These are phyloP conservation scores for Fusarium kyushuense DNA, from an alignment of 2,329 filamentous ascomycete genomes.

Conservation along the genomic window DNA sequence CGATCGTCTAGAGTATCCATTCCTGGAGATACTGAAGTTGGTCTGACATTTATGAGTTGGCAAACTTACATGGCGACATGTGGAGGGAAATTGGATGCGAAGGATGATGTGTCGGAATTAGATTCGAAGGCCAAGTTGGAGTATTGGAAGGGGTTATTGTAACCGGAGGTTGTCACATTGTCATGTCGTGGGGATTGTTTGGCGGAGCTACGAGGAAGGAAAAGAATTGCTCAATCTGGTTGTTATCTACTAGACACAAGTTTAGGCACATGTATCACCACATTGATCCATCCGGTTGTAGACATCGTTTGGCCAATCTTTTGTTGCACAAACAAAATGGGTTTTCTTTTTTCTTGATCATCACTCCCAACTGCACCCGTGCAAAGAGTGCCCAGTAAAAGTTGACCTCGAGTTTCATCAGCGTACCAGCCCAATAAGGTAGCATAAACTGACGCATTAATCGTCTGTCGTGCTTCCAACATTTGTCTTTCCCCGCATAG, in stretches of 20 bases:
- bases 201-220: not conserved
- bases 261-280: not conserved
- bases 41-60: not conserved
- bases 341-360: not conserved
- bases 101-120: conserved; percentile 10
- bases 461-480: not conserved
- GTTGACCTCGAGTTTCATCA: not conserved
- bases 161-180: conserved; percentile 30
- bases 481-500: conserved; percentile 2
- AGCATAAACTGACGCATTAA: not conserved
- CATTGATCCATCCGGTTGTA: too few species aligned
- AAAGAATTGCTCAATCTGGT: not conserved
- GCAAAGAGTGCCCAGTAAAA: not conserved
- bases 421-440: too few species aligned
- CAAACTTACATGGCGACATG: conserved; percentile 2
- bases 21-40: conserved; percentile 2
- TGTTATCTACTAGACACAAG: not conserved
- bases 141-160: conserved; percentile 21
- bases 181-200: not conserved
- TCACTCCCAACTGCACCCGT: not conserved
- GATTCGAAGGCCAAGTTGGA: not conserved
- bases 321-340: not conserved
- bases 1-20: conserved; percentile 14
- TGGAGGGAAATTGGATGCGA: conserved; percentile 34
- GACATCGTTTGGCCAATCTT: not conserved